These are phyloP conservation scores for Geotrichum siamense DNA, from an alignment of 1,139 yeast species.

Conservation along the genomic window DNA sequence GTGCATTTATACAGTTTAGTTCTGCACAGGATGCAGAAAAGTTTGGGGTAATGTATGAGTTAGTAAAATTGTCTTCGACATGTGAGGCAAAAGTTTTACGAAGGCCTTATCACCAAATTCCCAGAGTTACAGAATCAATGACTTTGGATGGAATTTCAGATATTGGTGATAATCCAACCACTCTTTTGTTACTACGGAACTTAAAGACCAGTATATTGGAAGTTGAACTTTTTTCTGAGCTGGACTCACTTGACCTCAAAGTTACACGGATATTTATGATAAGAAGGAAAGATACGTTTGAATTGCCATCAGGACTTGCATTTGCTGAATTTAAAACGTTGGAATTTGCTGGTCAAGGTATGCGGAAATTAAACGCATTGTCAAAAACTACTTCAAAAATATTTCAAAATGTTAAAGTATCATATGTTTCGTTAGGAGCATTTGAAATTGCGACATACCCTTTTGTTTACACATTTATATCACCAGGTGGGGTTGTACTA, in stretches of 20 bases:
- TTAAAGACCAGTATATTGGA: slow-evolving; percentile 4
- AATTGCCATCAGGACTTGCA: slow-evolving; percentile 14
- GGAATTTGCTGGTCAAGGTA: slow-evolving; percentile 8
- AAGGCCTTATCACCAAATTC: slow-evolving; percentile 1
- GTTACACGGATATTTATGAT: slow-evolving; percentile 10
- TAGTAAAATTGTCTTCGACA: not conserved
- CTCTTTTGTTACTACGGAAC: slow-evolving; percentile 13
- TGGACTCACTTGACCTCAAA: not conserved
- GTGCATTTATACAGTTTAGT: slow-evolving; percentile 5
- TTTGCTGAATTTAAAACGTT: slow-evolving; percentile 14
- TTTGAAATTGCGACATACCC: slow-evolving; percentile 15
- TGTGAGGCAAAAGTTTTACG: slow-evolving; percentile 2
- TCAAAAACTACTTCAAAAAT: not conserved
- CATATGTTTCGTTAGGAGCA: slow-evolving; percentile 16
- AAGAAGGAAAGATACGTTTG: slow-evolving; percentile 6
- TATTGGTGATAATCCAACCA: slow-evolving; percentile 14
- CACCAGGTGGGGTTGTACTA: slow-evolving; percentile 14
- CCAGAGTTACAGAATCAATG: slow-evolving; percentile 4
- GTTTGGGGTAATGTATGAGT: slow-evolving; percentile 2
- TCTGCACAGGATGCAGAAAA: slow-evolving; percentile 1
- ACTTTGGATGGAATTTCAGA: slow-evolving; percentile 9
- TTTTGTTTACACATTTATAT: slow-evolving; percentile 7
- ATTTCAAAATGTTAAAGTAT: slow-evolving; percentile 3
- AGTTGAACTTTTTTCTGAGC: not conserved
- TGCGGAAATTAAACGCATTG: slow-evolving; percentile 3